A percentile compares a stretch with the other conserved stretches of the same genome.
phyloP scores from a whole-genome alignment of 2,329 filamentous ascomycete genomes.

The Fusarium oligoseptatum region DNA sequence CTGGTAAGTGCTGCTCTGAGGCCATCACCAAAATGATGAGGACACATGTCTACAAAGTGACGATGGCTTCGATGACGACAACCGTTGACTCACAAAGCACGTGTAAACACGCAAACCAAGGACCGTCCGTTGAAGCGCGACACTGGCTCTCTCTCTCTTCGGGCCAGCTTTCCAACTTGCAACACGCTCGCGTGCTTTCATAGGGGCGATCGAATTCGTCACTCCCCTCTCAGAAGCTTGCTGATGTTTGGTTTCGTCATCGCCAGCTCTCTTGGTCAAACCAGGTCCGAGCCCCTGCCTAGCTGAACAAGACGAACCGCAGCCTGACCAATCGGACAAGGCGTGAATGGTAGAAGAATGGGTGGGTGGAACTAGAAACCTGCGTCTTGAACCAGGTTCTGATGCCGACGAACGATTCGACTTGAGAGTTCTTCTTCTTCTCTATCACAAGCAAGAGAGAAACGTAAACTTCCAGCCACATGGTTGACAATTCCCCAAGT shows the following conservation, averaged over 20 bases:
- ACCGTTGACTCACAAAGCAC: constrained; percentile 11
- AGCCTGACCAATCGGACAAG: constrained; percentile 19
- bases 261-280: constrained; percentile 12
- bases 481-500: background rate
- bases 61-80: constrained; percentile 46
- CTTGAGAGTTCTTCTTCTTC: background rate
- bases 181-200: background rate
- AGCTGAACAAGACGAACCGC: constrained; percentile 26
- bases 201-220: background rate
- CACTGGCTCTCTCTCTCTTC: background rate
- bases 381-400: background rate
- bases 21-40: constrained; percentile 19
- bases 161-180: constrained; percentile 4
- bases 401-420: background rate
- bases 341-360: background rate
- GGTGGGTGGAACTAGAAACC: constrained; percentile 9
- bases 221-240: background rate
- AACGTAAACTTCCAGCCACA: background rate
- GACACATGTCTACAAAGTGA: constrained; percentile 16
- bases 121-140: background rate
- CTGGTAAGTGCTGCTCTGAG: background rate
- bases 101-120: constrained; percentile 6
- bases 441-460: background rate
- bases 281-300: constrained; percentile 28
- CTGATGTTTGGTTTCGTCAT: constrained; percentile 36